phyloP scores from a whole-genome alignment of 1,284 basidiomycete species.

The Irpex lacteus region DNA sequence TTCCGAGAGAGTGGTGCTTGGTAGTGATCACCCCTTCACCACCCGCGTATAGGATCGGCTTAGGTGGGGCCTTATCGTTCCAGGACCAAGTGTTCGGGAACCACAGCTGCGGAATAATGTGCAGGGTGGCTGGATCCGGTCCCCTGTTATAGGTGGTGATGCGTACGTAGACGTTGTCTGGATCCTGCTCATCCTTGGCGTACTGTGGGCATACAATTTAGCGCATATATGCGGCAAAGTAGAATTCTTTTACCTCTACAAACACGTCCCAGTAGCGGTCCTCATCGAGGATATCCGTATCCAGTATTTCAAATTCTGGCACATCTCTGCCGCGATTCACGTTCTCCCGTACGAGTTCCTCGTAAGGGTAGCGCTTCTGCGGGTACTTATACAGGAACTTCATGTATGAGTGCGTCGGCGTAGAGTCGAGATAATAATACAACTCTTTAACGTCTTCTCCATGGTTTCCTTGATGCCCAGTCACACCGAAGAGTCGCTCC shows the following conservation, averaged over 20 bases:
- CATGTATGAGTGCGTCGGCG: slow-evolving; percentile 99
- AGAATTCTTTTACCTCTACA: slow-evolving; percentile 67
- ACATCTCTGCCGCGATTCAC: slow-evolving; percentile 82
- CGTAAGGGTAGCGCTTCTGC: slow-evolving; percentile 89
- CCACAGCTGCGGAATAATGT: slow-evolving; percentile 94
- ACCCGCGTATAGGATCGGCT: slow-evolving; percentile 67
- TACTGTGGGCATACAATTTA: slow-evolving; percentile 54
- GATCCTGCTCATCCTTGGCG: slow-evolving; percentile 93
- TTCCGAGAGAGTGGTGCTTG: slow-evolving; percentile 72
- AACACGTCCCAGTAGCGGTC: slow-evolving; percentile 98
- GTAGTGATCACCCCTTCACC: slow-evolving; percentile 68
- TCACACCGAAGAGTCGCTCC: slow-evolving; percentile 93
- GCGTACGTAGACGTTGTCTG: slow-evolving; percentile 87
- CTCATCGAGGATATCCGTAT: slow-evolving; percentile 90
- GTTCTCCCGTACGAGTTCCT: slow-evolving; percentile 88
- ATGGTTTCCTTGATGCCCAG: slow-evolving; percentile 96
- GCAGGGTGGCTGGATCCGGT: slow-evolving; percentile 92
- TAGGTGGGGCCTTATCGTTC: slow-evolving; percentile 78
- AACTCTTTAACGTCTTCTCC: slow-evolving; percentile 99
- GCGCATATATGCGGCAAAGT: slow-evolving; percentile 17
- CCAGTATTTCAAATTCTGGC: slow-evolving; percentile 90
- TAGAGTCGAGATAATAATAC: slow-evolving; percentile 98
- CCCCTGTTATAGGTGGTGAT: slow-evolving; percentile 97
- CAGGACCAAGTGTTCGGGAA: slow-evolving; percentile 99
- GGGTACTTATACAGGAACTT: slow-evolving; percentile 99